phyloP scores from a whole-genome alignment of 768 basidiomycete species.

The Amanita muscaria region DNA sequence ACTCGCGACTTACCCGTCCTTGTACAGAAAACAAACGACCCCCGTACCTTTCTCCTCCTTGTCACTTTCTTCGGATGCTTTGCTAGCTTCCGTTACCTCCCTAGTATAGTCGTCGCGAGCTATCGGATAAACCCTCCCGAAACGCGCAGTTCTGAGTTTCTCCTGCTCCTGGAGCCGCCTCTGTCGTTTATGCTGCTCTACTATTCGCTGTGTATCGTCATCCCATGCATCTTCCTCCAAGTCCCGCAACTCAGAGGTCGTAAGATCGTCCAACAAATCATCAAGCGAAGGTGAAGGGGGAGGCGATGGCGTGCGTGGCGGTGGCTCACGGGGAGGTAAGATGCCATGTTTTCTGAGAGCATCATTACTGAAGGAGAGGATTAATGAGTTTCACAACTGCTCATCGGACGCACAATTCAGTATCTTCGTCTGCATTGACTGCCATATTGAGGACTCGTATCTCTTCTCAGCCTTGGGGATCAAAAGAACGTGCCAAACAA shows the following conservation, averaged over 20 bases:
- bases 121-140: conserved; percentile 83
- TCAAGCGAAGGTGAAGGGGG: conserved; percentile 68
- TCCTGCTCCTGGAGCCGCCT: conserved; percentile 54
- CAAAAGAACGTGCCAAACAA: no score
- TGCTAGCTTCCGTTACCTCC: conserved; percentile 92
- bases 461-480: no score
- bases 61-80: conserved; percentile 54
- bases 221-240: conserved; percentile 66
- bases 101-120: conserved; percentile 88
- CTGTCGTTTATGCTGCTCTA: conserved; percentile 56
- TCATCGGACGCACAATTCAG: conserved; percentile 72
- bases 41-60: conserved; percentile 72
- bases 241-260: conserved; percentile 53
- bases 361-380: conserved; percentile 62
- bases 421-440: conserved; percentile 83
- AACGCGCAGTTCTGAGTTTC: conserved; percentile 54
- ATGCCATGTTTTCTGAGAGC: conserved; percentile 90
- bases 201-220: conserved; percentile 67
- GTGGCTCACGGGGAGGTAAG: conserved; percentile 61
- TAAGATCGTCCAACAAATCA: conserved; percentile 57
- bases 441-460: no score
- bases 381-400: neutral
- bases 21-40: conserved; percentile 91
- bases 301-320: conserved; percentile 73
- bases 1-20: conserved; percentile 67